Evolutionary conservation across 805 yeast genomes (phyloP), one percentile per base, ranked within the genome.

Genomic region (Pichia californica): DNA sequence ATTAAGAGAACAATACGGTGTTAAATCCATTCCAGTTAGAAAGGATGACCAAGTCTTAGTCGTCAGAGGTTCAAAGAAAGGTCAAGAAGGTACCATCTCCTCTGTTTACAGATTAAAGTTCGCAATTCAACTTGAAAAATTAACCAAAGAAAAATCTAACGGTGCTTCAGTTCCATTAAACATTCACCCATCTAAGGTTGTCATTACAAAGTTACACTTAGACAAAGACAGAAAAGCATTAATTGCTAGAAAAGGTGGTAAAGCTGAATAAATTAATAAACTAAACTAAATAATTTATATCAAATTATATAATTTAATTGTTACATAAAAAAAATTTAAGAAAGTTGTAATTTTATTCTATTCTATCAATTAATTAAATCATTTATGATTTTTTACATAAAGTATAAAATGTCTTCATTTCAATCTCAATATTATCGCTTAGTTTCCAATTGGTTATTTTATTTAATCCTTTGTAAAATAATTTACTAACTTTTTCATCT

Each of bases 161-260:
- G 98, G 97, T 77, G 94, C 95, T 67, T 79, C 96, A 53, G 85
- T 89, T 61, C 98, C 97, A 71, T 78, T 91, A 73, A 87, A 88
- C 84, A 79, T 93, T 61, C 95, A 91, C 79, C 95, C 99, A 70
- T 91, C 98, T 54, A 93, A 93, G 81, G 95, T 93, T 69, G 96
- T 91, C 74, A 87, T 93, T 75, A 93, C 98, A 77, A 88, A 88
- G 78, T 81, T 93, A 73, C 87, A 88, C 82, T 83, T 93, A 72
- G 97, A 91, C 83, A 86, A 86, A 78, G 95, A 91, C 85, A 86
- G 99, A 82, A 89, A 91, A 82, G 94, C 86, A 71, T 83, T 91
- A 76, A 87, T 91, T 68, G 79, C 78, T 70, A 88, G 95, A 84
- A 91, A 91, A 81, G 96, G 97, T 73, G 98, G 98, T 70, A 88